Conservation (phyloP, 257 asterid genomes). For the Rehmannia glutinosa region DNA sequence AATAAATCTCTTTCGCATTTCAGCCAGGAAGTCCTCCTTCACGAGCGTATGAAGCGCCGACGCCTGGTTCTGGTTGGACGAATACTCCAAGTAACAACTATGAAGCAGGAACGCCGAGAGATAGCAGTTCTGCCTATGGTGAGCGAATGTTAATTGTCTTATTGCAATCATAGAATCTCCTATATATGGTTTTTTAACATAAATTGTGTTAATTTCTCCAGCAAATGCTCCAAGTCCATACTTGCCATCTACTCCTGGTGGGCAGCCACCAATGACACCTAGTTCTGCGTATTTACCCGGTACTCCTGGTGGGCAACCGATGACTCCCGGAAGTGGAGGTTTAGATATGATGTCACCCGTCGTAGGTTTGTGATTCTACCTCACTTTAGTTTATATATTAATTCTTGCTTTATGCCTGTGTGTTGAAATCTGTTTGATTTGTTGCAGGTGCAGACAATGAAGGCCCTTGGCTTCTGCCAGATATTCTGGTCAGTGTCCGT, state of each 20-base stretch:
- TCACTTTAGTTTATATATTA: neutral
- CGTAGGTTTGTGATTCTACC: constrained; percentile 46
- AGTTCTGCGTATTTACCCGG: constrained; percentile 96
- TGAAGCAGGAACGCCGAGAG: constrained; percentile 91
- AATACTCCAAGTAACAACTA: constrained; percentile 51
- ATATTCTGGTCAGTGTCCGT: constrained; percentile 71
- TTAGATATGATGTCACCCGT: constrained; percentile 97
- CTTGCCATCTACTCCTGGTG: constrained; percentile 95
- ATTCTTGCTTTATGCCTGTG: neutral
- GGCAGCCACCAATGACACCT: constrained; percentile 97
- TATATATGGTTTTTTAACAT: neutral
- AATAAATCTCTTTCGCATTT: constrained; percentile 13
- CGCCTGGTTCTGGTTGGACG: constrained; percentile 94
- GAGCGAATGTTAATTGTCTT: constrained; percentile 3
- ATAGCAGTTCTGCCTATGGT: constrained; percentile 81
- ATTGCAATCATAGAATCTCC: neutral
- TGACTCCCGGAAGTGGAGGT: constrained; percentile 97
- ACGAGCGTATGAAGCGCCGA: constrained; percentile 93
- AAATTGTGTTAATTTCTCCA: constrained; percentile 21
- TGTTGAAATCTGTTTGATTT: neutral
- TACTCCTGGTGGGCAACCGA: constrained; percentile 97
- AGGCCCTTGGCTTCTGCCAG: constrained; percentile 85
- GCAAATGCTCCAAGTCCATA: constrained; percentile 99
- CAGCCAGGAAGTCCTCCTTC: constrained; percentile 92
- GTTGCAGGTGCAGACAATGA: constrained; percentile 74